These are phyloP conservation scores for Boletus subcaerulescens DNA, from an alignment of 768 basidiomycete species.

Conservation along the genomic window DNA sequence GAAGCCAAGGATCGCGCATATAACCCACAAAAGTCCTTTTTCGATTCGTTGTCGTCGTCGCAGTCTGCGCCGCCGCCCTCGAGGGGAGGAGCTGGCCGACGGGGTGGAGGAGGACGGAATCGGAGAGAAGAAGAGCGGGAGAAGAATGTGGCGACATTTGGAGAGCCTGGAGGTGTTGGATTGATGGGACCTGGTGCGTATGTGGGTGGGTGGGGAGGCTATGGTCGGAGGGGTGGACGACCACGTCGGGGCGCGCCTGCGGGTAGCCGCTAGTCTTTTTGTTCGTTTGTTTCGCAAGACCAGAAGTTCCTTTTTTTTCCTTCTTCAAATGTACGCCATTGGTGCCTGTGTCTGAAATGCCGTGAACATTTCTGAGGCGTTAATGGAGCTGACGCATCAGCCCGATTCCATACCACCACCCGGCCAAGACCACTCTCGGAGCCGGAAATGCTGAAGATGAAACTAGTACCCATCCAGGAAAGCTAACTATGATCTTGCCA, in stretches of 20 bases:
- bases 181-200: conserved; percentile 76
- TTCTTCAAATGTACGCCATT: conserved; percentile 9
- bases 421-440: too few relatives aligned
- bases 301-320: neutral
- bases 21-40: conserved; percentile 78
- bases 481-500: too few relatives aligned
- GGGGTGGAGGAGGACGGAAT: conserved; percentile 55
- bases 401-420: too few relatives aligned
- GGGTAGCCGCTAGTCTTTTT: conserved; percentile 19
- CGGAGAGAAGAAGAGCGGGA: conserved; percentile 82
- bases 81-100: conserved; percentile 38
- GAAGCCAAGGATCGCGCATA: conserved; percentile 53
- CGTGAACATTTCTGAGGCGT: neutral
- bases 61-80: conserved; percentile 30
- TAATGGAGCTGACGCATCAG: too few relatives aligned
- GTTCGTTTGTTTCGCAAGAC: neutral
- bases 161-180: conserved; percentile 78
- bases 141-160: conserved; percentile 84
- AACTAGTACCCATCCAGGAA: too few relatives aligned
- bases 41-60: conserved; percentile 63
- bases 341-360: conserved; percentile 11
- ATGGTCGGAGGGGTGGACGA: conserved; percentile 50
- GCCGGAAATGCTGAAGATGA: too few relatives aligned
- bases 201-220: conserved; percentile 76
- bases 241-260: conserved; percentile 33